Conservation (phyloP, 129 eudicot species). For the Escallonia herrerae region DNA sequence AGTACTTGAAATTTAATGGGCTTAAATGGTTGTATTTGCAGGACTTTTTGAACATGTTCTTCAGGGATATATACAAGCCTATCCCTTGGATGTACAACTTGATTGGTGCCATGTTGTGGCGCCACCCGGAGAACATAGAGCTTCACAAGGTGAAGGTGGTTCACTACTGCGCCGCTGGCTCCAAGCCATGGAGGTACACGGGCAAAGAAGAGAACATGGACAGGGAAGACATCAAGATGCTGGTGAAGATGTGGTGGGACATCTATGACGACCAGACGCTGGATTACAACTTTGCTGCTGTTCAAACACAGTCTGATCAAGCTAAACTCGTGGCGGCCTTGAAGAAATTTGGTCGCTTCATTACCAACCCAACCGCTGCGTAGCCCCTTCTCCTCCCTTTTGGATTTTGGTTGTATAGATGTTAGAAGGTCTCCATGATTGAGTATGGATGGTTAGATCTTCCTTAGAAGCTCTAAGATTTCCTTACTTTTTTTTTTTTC, state of each 20-base stretch:
- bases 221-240: constrained; percentile 27
- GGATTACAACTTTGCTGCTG: constrained; percentile 11
- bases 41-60: constrained; percentile 38
- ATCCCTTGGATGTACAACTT: constrained; percentile 27
- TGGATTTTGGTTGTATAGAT: background rate
- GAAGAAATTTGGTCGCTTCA: constrained; percentile 3
- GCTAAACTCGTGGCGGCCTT: constrained; percentile 4
- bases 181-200: constrained; percentile 39
- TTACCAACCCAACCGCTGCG: constrained; percentile 43
- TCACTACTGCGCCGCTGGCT: constrained; percentile 37
- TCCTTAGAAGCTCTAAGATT: too few species aligned
- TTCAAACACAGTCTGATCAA: too few species aligned
- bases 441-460: too few species aligned
- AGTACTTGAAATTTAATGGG: too few species aligned
- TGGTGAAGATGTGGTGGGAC: constrained; percentile 29
- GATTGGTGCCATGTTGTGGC: constrained; percentile 36
- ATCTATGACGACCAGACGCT: constrained; percentile 22
- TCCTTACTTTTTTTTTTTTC: too few species aligned
- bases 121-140: constrained; percentile 30
- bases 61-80: constrained; percentile 26
- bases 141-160: constrained; percentile 29
- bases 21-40: background rate
- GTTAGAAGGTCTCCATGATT: too few species aligned
- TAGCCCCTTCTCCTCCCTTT: background rate
- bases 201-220: constrained; percentile 34